Conservation (phyloP, 441 rosid species). For the Euphorbia schlechtendalii region DNA sequence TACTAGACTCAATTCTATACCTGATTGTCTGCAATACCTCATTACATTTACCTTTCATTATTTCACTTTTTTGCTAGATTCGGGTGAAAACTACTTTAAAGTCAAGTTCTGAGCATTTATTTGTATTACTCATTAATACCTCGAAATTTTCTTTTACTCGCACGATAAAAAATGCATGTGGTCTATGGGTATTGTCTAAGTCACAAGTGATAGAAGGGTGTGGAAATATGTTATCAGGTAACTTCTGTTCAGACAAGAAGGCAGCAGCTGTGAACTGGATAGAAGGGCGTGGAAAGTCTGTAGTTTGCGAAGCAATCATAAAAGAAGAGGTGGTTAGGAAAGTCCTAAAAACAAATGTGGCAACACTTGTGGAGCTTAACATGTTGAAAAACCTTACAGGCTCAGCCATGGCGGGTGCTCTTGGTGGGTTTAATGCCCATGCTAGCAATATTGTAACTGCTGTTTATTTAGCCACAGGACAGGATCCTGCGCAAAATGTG, state of each 20-base stretch:
- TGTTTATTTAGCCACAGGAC: slow-evolving; percentile 77
- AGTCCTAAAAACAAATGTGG: slow-evolving; percentile 74
- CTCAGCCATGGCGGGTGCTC: slow-evolving; percentile 84
- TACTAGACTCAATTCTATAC: no score
- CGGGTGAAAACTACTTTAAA: no score
- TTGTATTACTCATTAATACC: no score
- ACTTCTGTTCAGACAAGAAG: slow-evolving; percentile 86
- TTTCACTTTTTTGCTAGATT: no score
- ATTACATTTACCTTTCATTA: no score
- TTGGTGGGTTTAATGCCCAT: slow-evolving; percentile 94
- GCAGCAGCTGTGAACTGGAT: slow-evolving; percentile 92
- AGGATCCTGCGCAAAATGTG: slow-evolving; percentile 89
- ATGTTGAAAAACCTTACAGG: slow-evolving; percentile 86
- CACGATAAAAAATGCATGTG: no score
- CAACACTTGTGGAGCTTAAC: slow-evolving; percentile 75
- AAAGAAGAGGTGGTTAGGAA: slow-evolving; percentile 60
- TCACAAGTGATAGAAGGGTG: no score
- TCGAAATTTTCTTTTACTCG: no score
- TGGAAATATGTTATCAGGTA: slow-evolving; percentile 36
- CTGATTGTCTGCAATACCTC: no score
- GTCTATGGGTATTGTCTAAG: no score
- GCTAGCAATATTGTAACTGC: slow-evolving; percentile 87
- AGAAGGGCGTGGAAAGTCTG: slow-evolving; percentile 87
- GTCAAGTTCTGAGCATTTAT: no score
- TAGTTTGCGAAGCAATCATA: slow-evolving; percentile 75